Evolutionary conservation across 2,329 filamentous ascomycete genomes (phyloP), one percentile per base, ranked within the genome.

Genomic region (Xylaria arbuscula): DNA sequence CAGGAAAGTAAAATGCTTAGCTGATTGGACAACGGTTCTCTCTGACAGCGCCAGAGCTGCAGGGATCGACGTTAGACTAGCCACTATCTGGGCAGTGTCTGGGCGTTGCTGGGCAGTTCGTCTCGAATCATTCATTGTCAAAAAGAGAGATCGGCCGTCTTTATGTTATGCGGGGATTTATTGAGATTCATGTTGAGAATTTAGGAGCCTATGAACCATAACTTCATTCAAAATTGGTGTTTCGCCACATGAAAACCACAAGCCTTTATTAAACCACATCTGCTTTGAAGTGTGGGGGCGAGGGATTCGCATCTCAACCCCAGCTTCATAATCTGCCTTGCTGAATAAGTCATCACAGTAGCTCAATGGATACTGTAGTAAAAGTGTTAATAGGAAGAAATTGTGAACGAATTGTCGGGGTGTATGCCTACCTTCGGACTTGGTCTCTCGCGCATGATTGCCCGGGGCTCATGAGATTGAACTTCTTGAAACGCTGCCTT

Each of bases 1-100:
- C 59, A 32, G 38, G 69, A 62, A 40, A 50, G 13, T 11, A 22
- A 47, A 10, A 51, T 38, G 15, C 22, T n/a, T 13, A 36, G 36
- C 47, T 69, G 55, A 63, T 66, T 69, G 67, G 62, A 57, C 28
- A 36, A 40, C 34, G n/a, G 13, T 19, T 58, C 40, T 48, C 17
- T 13, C 47, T 50, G 4, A 15, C 15, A 36, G 34, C 34, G 48
- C 59, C 17, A 55, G 38, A 13, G 17, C 9, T 45, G 24, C 59
- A 36, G 36, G 59, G 59, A 47, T 45, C 24, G 8, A 6, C 28
- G 28, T 47, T n/a, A 36, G 32, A 22, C 51, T 47, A 47, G 50
- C 22, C 50, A 34, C 15, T 17, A 28, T 28, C 5, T 17, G 38
- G 22, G 38, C 28, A 28, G 28, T 28, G 28, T 28, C 28, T 28